Conservation (phyloP, 2,329 filamentous ascomycete species). For the Penicillium corylophilum region DNA sequence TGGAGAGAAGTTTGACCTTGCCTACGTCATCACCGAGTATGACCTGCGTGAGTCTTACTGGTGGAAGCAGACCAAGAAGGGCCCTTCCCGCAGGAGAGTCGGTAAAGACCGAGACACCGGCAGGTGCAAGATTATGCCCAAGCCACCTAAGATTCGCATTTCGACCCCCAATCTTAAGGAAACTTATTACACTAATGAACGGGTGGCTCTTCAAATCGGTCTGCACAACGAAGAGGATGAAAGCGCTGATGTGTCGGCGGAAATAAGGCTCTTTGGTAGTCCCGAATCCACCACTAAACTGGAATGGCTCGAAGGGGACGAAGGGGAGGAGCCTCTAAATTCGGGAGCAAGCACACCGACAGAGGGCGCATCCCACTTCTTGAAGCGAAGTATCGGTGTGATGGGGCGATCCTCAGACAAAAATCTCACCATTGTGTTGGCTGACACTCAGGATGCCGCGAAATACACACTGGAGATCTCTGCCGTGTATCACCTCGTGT, state of each 20-base stretch:
- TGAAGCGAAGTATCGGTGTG: constrained; percentile 35
- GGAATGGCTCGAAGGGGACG: constrained; percentile 46
- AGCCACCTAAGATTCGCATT: constrained; percentile 88
- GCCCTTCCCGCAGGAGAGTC: constrained; percentile 37
- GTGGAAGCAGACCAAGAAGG: constrained; percentile 43
- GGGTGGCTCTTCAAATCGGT: constrained; percentile 65
- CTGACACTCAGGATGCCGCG: constrained; percentile 53
- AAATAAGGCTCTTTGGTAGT: constrained; percentile 65
- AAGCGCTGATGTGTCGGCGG: constrained; percentile 68
- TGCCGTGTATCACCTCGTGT: constrained; percentile 73
- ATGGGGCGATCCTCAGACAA: constrained; percentile 33
- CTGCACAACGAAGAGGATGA: constrained; percentile 82
- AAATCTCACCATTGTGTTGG: constrained; percentile 47
- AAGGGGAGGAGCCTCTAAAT: constrained; percentile 15
- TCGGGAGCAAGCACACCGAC: constrained; percentile 27
- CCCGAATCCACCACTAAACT: constrained; percentile 48
- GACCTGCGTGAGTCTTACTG: constrained; percentile 36
- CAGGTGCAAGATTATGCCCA: constrained; percentile 72
- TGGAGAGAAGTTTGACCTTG: constrained; percentile 65
- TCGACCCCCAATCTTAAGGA: constrained; percentile 60
- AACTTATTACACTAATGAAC: constrained; percentile 84
- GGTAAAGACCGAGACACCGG: constrained; percentile 51
- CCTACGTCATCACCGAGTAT: constrained; percentile 59
- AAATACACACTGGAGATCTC: constrained; percentile 70
- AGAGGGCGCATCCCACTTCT: constrained; percentile 30